Evolutionary conservation across 2,329 filamentous ascomycete genomes (phyloP).

Genomic region (Rhynchosporium secalis): DNA sequence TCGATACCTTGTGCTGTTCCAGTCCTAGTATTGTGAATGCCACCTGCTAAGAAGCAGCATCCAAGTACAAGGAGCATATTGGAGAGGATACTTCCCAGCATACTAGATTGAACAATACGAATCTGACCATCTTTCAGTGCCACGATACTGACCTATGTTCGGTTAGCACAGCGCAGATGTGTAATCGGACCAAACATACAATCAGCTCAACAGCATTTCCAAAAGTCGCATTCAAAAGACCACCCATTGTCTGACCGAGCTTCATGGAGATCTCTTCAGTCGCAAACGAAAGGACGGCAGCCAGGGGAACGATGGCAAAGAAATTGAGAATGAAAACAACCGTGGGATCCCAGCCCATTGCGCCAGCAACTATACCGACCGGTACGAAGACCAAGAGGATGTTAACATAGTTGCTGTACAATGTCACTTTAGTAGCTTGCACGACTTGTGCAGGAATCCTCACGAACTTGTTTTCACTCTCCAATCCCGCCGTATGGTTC

Average conservation of each 20-base stretch:
- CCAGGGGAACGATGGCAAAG: slow-evolving; percentile 59
- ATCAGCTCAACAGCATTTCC: slow-evolving; percentile 59
- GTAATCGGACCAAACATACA: slow-evolving; percentile 40
- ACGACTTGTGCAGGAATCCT: slow-evolving; percentile 33
- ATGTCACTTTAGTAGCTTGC: slow-evolving; percentile 39
- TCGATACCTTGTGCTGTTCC: slow-evolving; percentile 48
- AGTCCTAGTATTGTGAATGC: slow-evolving; percentile 53
- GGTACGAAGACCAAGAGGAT: slow-evolving; percentile 77
- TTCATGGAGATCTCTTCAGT: slow-evolving; percentile 57
- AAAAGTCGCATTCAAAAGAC: slow-evolving; percentile 52
- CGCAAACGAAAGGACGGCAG: slow-evolving; percentile 54
- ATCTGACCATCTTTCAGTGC: slow-evolving; percentile 84
- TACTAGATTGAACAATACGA: slow-evolving; percentile 94
- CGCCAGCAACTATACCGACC: slow-evolving; percentile 68
- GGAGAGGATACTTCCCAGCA: slow-evolving; percentile 93
- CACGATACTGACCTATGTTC: slow-evolving; percentile 78
- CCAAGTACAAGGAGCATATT: slow-evolving; percentile 87
- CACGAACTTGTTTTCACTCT: slow-evolving; percentile 36
- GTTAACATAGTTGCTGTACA: slow-evolving; percentile 60
- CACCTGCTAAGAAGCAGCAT: slow-evolving; percentile 77
- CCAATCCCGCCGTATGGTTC: slow-evolving; percentile 35
- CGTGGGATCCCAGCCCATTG: slow-evolving; percentile 51
- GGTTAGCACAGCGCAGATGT: slow-evolving; percentile 13
- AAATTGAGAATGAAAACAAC: slow-evolving; percentile 59
- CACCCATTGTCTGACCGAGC: slow-evolving; percentile 57